Conservation (phyloP, 768 basidiomycete genomes). For the Rhizopogon salebrosus region DNA sequence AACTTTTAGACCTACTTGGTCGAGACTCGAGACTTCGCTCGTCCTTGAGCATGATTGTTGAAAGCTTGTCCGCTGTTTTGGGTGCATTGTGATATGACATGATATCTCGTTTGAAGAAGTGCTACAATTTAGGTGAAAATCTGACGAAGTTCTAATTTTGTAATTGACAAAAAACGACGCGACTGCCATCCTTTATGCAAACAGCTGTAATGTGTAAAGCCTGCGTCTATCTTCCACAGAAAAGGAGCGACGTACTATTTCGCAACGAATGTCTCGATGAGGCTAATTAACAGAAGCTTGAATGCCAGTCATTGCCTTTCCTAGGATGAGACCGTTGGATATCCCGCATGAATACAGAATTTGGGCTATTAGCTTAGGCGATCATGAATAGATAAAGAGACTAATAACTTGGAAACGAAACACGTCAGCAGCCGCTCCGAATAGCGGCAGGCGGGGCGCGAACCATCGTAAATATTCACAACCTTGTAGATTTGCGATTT, state of each 20-base stretch:
- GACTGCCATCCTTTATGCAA: too few relatives aligned
- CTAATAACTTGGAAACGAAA: conserved; percentile 45
- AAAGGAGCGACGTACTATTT: neutral
- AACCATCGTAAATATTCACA: conserved; percentile 94
- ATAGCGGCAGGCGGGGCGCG: conserved; percentile 10
- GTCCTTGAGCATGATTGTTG: too few relatives aligned
- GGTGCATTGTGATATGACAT: too few relatives aligned
- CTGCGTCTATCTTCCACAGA: neutral
- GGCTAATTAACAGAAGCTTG: conserved; percentile 71
- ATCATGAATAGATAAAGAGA: conserved; percentile 3
- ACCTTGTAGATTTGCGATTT: conserved; percentile 91
- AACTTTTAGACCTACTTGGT: too few relatives aligned
- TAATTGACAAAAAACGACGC: too few relatives aligned
- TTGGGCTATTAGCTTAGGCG: conserved; percentile 8
- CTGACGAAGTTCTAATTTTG: too few relatives aligned
- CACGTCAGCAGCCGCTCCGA: neutral
- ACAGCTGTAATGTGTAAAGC: neutral
- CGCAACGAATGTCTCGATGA: neutral
- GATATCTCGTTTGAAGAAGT: too few relatives aligned
- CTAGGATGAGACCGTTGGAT: conserved; percentile 90
- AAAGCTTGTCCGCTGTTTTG: too few relatives aligned
- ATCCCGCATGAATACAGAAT: conserved; percentile 45
- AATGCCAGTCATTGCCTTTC: conserved; percentile 87
- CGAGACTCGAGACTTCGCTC: too few relatives aligned
- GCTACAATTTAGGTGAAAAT: too few relatives aligned